phyloP scores from a whole-genome alignment of 352 stramenopile genomes.

The Phytopythium boreale region DNA sequence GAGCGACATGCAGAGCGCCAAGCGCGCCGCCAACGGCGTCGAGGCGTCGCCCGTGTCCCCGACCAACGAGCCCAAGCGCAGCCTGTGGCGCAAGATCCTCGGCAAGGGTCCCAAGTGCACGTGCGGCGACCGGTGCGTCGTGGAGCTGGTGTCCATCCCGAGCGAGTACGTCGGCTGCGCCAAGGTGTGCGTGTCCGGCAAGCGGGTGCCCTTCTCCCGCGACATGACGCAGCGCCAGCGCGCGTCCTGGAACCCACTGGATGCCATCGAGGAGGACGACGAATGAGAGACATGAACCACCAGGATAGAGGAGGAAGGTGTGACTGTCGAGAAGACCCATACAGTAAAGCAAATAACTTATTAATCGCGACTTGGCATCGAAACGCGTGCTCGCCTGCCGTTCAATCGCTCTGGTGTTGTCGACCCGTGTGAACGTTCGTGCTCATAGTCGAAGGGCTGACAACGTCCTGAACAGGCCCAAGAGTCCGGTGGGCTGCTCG shows the following conservation, averaged over 20 bases:
- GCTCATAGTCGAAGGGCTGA: too few species aligned
- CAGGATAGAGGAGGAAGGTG: not conserved
- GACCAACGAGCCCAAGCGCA: constrained; percentile 31
- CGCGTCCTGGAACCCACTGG: constrained; percentile 38
- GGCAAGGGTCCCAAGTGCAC: constrained; percentile 57
- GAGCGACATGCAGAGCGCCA: constrained; percentile 15
- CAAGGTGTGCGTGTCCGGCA: constrained; percentile 41
- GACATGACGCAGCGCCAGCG: constrained; percentile 46
- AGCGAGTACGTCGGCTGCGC: constrained; percentile 41
- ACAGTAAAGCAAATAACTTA: not conserved
- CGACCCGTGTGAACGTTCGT: too few species aligned
- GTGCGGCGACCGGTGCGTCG: constrained; percentile 16
- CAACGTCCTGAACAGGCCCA: too few species aligned
- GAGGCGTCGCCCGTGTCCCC: constrained; percentile 5
- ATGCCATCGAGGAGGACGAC: constrained; percentile 43
- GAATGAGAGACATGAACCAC: not conserved
- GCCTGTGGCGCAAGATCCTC: constrained; percentile 53
- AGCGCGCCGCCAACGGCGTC: constrained; percentile 18
- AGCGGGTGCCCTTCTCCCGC: constrained; percentile 47
- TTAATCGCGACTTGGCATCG: not conserved
- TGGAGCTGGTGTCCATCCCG: constrained; percentile 34
- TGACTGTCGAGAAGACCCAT: not conserved
- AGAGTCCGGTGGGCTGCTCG: too few species aligned
- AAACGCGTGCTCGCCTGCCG: not conserved
- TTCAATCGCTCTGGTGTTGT: too few species aligned